A percentile compares a stretch with the other conserved stretches of the same genome.
Conservation (phyloP, 257 asterid genomes). For the Nicotiana knightiana region DNA sequence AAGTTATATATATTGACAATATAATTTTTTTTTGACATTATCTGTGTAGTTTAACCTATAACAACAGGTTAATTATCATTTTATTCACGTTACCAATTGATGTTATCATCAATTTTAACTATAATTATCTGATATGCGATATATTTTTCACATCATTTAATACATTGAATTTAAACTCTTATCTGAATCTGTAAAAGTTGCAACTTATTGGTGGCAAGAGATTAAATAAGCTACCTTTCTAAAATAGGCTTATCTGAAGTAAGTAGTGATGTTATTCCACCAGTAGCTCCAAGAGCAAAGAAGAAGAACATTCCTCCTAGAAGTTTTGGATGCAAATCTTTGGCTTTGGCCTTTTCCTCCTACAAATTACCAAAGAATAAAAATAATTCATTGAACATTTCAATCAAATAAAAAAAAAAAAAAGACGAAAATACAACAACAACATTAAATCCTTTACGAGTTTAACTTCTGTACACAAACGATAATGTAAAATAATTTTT, state of each 20-base stretch:
- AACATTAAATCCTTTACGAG: background rate
- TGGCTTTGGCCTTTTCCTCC: constrained; percentile 98
- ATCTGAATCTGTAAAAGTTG: background rate
- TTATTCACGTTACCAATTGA: background rate
- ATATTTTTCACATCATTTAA: too few species aligned
- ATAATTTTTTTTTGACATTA: too few species aligned
- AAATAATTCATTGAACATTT: background rate
- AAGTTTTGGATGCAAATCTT: constrained; percentile 92
- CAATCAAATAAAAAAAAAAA: too few species aligned
- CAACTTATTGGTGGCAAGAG: background rate
- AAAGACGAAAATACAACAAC: too few species aligned
- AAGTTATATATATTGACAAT: background rate
- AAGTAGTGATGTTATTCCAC: constrained; percentile 79
- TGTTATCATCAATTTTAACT: background rate
- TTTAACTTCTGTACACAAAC: background rate
- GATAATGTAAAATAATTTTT: too few species aligned
- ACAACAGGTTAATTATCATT: background rate
- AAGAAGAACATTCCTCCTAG: constrained; percentile 95
- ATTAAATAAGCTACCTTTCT: constrained; percentile 46
- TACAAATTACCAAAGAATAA: background rate
- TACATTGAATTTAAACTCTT: too few species aligned
- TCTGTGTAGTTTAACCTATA: too few species aligned
- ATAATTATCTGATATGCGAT: background rate
- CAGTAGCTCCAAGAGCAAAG: constrained; percentile 96
- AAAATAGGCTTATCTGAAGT: constrained; percentile 85